phyloP scores from a whole-genome alignment of 768 basidiomycete species.

The Lactifluus rugatus region DNA sequence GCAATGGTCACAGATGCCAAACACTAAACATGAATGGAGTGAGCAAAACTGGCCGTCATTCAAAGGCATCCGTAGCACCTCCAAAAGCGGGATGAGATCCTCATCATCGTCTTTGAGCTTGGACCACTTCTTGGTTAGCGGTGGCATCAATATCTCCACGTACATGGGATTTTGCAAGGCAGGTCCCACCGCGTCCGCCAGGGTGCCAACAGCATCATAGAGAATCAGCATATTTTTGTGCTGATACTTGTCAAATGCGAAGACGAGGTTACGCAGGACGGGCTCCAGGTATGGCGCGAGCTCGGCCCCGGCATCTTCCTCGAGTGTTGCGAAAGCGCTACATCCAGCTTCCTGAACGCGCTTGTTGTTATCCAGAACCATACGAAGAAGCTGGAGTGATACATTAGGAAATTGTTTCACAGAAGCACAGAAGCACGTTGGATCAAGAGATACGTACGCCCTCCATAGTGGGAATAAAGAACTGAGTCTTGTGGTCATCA shows the following conservation, averaged over 20 bases:
- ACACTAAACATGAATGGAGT: slow-evolving; percentile 46
- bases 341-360: slow-evolving; percentile 99
- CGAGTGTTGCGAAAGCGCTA: slow-evolving; percentile 95
- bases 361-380: slow-evolving; percentile 98
- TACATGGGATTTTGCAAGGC: slow-evolving; percentile 78
- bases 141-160: slow-evolving; percentile 95
- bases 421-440: slow-evolving; percentile 24
- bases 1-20: slow-evolving; percentile 96
- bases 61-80: slow-evolving; percentile 43
- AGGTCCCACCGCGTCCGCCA: slow-evolving; percentile 91
- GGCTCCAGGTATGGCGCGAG: slow-evolving; percentile 92
- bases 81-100: slow-evolving; percentile 88
- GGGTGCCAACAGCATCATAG: slow-evolving; percentile 97
- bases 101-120: slow-evolving; percentile 85
- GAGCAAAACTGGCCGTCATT: background rate
- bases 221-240: slow-evolving; percentile 98
- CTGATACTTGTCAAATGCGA: slow-evolving; percentile 97
- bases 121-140: slow-evolving; percentile 83
- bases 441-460: slow-evolving; percentile 45
- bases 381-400: slow-evolving; percentile 72
- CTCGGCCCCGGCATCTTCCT: slow-evolving; percentile 89
- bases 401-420: background rate
- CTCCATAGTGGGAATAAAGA: slow-evolving; percentile 97
- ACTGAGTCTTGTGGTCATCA: slow-evolving; percentile 80
- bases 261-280: slow-evolving; percentile 87